A percentile compares a stretch with the other conserved stretches of the same genome.
Conservation (phyloP, 2,329 filamentous ascomycete genomes). For the Bipolaris bicolor region DNA sequence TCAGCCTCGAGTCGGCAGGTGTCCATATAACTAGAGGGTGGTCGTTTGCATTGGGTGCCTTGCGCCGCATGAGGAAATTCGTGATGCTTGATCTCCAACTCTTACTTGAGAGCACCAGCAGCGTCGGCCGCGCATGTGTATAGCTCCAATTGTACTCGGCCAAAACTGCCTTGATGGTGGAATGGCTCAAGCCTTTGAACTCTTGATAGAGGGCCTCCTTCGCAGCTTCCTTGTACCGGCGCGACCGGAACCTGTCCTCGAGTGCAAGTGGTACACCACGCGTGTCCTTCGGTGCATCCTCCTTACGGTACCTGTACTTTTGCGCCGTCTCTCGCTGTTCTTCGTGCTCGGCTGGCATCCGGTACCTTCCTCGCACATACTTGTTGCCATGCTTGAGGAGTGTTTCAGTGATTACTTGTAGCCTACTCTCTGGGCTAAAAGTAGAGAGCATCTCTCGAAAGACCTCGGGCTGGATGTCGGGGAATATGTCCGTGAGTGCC, state of each 20-base stretch:
- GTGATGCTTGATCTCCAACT: slow-evolving; percentile 80
- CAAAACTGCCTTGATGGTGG: slow-evolving; percentile 77
- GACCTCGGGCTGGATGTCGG: slow-evolving; percentile 80
- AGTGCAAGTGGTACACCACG: slow-evolving; percentile 55
- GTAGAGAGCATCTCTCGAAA: slow-evolving; percentile 80
- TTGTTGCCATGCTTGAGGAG: slow-evolving; percentile 73
- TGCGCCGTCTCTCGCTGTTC: slow-evolving; percentile 42
- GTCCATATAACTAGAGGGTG: slow-evolving; percentile 68
- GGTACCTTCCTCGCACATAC: slow-evolving; percentile 71
- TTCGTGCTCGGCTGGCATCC: slow-evolving; percentile 45
- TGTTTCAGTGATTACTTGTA: slow-evolving; percentile 78
- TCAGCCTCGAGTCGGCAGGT: slow-evolving; percentile 60
- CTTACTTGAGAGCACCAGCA: slow-evolving; percentile 71
- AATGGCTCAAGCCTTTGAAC: slow-evolving; percentile 75
- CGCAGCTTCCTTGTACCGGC: slow-evolving; percentile 71
- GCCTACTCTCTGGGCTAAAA: slow-evolving; percentile 76
- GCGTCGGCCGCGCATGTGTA: slow-evolving; percentile 70
- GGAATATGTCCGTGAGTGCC: slow-evolving; percentile 74
- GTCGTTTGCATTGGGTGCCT: slow-evolving; percentile 60
- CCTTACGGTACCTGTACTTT: slow-evolving; percentile 44
- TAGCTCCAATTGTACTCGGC: slow-evolving; percentile 84
- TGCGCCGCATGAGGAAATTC: slow-evolving; percentile 71
- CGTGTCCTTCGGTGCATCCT: slow-evolving; percentile 40
- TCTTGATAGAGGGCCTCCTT: slow-evolving; percentile 72
- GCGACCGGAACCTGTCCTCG: slow-evolving; percentile 71